Percentiles rank a stretch among this genome's conserved stretches.
These are phyloP conservation scores for Mortierella hygrophila DNA, from an alignment of 192 early-diverging fungal genomes.

Conservation along the genomic window DNA sequence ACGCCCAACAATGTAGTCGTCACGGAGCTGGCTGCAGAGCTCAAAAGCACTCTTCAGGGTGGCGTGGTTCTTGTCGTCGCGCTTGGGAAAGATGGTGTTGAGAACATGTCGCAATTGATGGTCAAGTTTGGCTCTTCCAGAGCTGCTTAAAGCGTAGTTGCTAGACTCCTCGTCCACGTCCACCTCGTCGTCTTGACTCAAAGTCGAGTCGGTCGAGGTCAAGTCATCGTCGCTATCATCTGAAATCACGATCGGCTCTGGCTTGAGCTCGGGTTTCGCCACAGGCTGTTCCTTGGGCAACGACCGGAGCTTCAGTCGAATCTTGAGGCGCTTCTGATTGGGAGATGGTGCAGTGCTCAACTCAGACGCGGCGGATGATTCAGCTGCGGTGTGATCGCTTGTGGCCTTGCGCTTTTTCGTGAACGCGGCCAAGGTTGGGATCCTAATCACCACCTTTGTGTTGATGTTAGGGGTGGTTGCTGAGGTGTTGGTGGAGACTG, in stretches of 20 bases:
- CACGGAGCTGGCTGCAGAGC: not conserved
- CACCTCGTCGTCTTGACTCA: not conserved
- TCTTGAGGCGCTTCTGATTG: not conserved
- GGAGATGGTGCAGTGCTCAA: not conserved
- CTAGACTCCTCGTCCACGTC: not conserved
- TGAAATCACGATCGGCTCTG: slow-evolving; percentile 15
- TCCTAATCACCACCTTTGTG: not conserved
- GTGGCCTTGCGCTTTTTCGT: not conserved
- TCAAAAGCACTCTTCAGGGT: slow-evolving; percentile 10
- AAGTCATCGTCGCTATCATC: slow-evolving; percentile 13
- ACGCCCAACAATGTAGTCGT: slow-evolving; percentile 15
- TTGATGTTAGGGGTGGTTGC: slow-evolving; percentile 6
- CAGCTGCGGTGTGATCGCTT: slow-evolving; percentile 20
- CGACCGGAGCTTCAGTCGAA: slow-evolving; percentile 2
- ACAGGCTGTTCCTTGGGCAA: not conserved
- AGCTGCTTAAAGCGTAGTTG: not conserved
- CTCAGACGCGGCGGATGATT: not conserved
- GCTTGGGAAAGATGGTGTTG: slow-evolving; percentile 21
- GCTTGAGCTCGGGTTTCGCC: not conserved
- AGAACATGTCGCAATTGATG: slow-evolving; percentile 7
- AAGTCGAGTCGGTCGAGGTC: not conserved
- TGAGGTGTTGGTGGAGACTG: not conserved
- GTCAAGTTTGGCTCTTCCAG: not conserved
- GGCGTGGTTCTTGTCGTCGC: not conserved
- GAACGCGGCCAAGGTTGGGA: not conserved